phyloP scores from a whole-genome alignment of 371 early-diverging fungal species.

The Mortierella sp. region DNA sequence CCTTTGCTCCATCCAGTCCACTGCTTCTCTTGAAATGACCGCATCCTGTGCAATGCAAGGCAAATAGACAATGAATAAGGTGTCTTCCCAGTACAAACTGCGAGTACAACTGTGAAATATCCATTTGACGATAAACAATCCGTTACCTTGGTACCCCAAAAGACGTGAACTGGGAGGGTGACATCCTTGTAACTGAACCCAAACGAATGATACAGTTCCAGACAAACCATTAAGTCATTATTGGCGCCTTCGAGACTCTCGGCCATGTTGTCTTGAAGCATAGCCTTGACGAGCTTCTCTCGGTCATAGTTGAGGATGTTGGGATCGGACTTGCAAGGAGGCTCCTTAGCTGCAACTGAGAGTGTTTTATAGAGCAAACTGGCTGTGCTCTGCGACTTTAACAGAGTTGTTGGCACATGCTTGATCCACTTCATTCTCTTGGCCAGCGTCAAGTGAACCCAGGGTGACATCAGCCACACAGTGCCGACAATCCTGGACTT shows the following conservation, averaged over 20 bases:
- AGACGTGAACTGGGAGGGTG: constrained; percentile 56
- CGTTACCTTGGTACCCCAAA: constrained; percentile 56
- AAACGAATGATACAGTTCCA: constrained; percentile 55
- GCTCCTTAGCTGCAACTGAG: constrained; percentile 54
- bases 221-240: constrained; percentile 56
- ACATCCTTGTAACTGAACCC: constrained; percentile 59
- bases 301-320: constrained; percentile 52
- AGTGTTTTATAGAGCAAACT: constrained; percentile 47
- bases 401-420: constrained; percentile 53
- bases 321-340: constrained; percentile 48
- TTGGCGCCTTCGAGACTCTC: constrained; percentile 56
- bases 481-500: constrained; percentile 54
- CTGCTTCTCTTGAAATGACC: constrained; percentile 55
- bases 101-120: too few relatives aligned
- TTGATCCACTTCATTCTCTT: constrained; percentile 57
- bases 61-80: neutral
- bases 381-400: constrained; percentile 54
- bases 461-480: constrained; percentile 56
- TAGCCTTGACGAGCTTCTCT: constrained; percentile 53
- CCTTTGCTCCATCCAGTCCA: constrained; percentile 58
- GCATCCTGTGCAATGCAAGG: constrained; percentile 32
- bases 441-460: constrained; percentile 57
- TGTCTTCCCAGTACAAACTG: too few relatives aligned
- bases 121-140: too few relatives aligned
- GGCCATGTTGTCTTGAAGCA: constrained; percentile 55